Base-by-base conservation (phyloP, 345 rosid genomes). In the Salix arbutifolia region DNA sequence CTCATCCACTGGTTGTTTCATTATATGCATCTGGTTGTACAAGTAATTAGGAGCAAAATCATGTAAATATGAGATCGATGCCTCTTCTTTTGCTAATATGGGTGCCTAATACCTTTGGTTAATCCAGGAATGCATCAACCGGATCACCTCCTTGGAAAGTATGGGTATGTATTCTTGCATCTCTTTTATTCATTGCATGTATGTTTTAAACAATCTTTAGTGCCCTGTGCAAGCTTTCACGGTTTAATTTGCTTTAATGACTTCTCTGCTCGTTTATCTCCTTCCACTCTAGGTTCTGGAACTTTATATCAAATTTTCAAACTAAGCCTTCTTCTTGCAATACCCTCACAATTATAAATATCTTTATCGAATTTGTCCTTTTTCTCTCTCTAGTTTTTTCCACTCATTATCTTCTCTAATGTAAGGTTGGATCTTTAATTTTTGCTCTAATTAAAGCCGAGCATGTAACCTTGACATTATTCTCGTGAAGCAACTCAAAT, bases 111-210 rank as follows among this genome's bases (percentile, higher is more conserved):
- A 70, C 30, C 73, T 76, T 77, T 76, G 83, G 61, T 62, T 74
- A 28, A 71, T 81, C 83, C 87, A 93, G 98, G 99, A 96, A 86
- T 96, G 99, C 67, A 96, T 96, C 84, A 96, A 96, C 82, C 86
- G 98, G 83, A 96, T 96, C 74, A 65, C 87, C 69, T 90, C 98
- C 64, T 87, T 96, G 79, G 99, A 93, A 83, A 92, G 87, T 75
- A 91, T 89, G 87, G 99, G 98, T 93, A 82, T 60, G 87, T 74
- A 44, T 28, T 75, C 35, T 70, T 72, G 53, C 74, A 52, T 42
- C 46, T 48, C 53, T 31, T 58, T 31, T 46, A 50, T 1, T 42
- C 35, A n/a, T 75, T 67, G 72, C 42, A 23, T 37, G 26, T 50
- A 48, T 67, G 21, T 42, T 53, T 64, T 35, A 14, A 28, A n/a